Base-by-base conservation (phyloP, 1,284 basidiomycete species). In the Microbotryomycetes sp. region DNA sequence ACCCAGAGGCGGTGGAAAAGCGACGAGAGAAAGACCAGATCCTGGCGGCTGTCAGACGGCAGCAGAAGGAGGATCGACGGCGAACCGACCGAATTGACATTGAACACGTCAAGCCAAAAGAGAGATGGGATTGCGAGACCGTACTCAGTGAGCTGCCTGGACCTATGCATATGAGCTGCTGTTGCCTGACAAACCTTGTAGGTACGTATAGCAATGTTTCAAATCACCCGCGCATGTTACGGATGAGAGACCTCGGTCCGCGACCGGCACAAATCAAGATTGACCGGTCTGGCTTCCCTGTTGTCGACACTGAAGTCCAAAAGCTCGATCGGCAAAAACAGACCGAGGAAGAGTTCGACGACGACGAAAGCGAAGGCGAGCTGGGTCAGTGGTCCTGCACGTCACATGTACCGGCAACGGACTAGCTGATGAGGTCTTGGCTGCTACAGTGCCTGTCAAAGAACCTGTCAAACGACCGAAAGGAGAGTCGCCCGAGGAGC, bases 161-260 rank as follows among this genome's bases (percentile, higher is more conserved):
- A n/a, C n/a, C n/a, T n/a, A n/a, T n/a, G n/a, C n/a, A n/a, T n/a
- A n/a, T n/a, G n/a, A n/a, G n/a, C n/a, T n/a, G n/a, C n/a, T n/a
- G n/a, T n/a, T n/a, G n/a, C n/a, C n/a, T n/a, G n/a, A n/a, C n/a
- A n/a, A n/a, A n/a, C n/a, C n/a, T n/a, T n/a, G n/a, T n/a, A 94
- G 91, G 86, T n/a, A 96, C 91, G 1, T 92, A 92, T 74, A 88
- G 89, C 18, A 97, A 93, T 73, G 80, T 94, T 4, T 93, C 94
- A 74, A 97, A 97, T 72, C 92, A 96, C 73, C 92, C 92, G 0
- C 83, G 85, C 15, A 78, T 92, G 29, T 91, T 96, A 66, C 82
- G 84, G 24, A 82, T 84, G 28, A 80, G 84, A 41, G 80, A 67
- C 80, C 66, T 46, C 15, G 56, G 48, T 4, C 54, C 48, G 71